These are phyloP conservation scores for Termitomyces bulborhizus DNA, from an alignment of 768 basidiomycete species.

Conservation along the genomic window DNA sequence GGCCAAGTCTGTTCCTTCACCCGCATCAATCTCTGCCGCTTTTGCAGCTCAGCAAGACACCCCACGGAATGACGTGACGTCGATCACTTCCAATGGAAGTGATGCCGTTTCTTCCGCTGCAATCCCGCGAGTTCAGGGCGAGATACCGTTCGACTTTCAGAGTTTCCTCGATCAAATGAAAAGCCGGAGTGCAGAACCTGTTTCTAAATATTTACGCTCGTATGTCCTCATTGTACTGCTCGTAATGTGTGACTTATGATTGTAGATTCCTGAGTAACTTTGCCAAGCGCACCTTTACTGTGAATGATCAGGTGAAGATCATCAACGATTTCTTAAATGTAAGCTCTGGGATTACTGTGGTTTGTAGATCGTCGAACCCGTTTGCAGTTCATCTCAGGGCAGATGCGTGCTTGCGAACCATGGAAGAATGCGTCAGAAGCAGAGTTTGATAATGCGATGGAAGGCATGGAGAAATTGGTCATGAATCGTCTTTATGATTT, in stretches of 20 bases:
- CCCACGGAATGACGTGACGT: constrained; percentile 11
- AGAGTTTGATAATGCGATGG: constrained; percentile 95
- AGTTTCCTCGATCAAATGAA: constrained; percentile 95
- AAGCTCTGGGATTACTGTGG: constrained; percentile 19
- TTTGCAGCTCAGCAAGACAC: constrained; percentile 45
- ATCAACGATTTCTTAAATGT: constrained; percentile 92
- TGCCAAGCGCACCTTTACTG: constrained; percentile 84
- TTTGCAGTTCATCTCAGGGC: constrained; percentile 76
- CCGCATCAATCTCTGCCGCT: constrained; percentile 43
- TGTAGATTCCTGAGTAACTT: constrained; percentile 90
- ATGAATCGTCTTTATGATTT: constrained; percentile 97
- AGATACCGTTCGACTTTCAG: constrained; percentile 83
- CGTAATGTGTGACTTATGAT: background rate
- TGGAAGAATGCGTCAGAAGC: constrained; percentile 74
- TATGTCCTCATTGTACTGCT: constrained; percentile 33
- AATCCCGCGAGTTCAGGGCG: constrained; percentile 19
- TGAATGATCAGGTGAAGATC: constrained; percentile 90
- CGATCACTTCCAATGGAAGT: constrained; percentile 18
- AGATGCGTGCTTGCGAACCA: constrained; percentile 80
- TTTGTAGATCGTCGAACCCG: constrained; percentile 5
- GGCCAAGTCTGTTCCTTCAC: constrained; percentile 53
- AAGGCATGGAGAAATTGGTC: constrained; percentile 99
- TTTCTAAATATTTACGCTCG: constrained; percentile 95
- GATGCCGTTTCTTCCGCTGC: constrained; percentile 24
- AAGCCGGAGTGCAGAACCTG: constrained; percentile 77